Evolutionary conservation across 75 land plant genomes (phyloP).

Genomic region (Larix kaempferi): DNA sequence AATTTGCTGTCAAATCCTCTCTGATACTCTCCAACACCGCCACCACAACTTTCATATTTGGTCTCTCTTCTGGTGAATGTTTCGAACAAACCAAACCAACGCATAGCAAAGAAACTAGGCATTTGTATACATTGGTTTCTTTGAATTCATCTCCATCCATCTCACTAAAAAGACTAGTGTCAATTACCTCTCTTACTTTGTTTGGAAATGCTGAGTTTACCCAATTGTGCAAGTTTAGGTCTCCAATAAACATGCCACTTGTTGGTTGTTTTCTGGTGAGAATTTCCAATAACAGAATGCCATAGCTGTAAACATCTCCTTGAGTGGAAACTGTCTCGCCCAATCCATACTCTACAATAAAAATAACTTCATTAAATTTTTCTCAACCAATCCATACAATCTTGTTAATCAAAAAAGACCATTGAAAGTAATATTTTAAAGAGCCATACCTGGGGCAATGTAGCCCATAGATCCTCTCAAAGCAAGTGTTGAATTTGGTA

Average conservation of each 20-base stretch:
- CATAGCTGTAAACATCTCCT: constrained; percentile 40
- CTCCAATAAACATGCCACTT: background rate
- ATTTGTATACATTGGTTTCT: background rate
- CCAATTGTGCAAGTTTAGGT: background rate
- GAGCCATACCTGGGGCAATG: constrained; percentile 82
- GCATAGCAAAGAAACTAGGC: background rate
- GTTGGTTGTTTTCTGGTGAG: constrained; percentile 13
- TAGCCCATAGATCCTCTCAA: constrained; percentile 71
- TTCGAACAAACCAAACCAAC: constrained; percentile 29
- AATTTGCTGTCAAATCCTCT: background rate
- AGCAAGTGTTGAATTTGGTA: constrained; percentile 25
- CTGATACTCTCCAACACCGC: background rate
- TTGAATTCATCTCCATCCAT: background rate
- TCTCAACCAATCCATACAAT: background rate
- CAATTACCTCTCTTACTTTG: background rate
- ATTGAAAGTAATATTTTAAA: background rate
- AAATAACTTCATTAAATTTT: background rate
- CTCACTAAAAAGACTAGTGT: background rate
- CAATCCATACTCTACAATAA: constrained; percentile 23
- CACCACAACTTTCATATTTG: constrained; percentile 30
- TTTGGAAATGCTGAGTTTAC: background rate
- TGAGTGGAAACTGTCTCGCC: constrained; percentile 15
- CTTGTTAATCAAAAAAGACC: background rate
- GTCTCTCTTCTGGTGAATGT: constrained; percentile 20
- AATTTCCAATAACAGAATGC: constrained; percentile 31